Conservation (phyloP, 345 rosid species). For the Abelmoschus esculentus region DNA sequence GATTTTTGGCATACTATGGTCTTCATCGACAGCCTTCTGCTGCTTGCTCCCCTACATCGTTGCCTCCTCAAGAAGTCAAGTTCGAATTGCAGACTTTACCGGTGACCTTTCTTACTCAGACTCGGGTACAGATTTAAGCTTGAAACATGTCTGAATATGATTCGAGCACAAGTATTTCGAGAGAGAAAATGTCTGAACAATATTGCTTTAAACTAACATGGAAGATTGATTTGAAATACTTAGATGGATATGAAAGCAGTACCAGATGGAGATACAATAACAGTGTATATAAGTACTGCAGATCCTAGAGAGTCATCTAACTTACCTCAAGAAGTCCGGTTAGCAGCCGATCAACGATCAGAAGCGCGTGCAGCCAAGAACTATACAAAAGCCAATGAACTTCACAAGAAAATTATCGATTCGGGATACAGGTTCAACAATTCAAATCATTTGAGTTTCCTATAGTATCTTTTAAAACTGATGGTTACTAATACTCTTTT, state of each 20-base stretch:
- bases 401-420: conserved; percentile 53
- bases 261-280: conserved; percentile 75
- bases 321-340: conserved; percentile 52
- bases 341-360: conserved; percentile 51
- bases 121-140: background rate
- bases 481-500: background rate
- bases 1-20: conserved; percentile 71
- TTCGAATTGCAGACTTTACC: conserved; percentile 72
- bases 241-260: conserved; percentile 74
- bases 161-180: too few species aligned
- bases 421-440: conserved; percentile 55
- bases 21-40: conserved; percentile 37
- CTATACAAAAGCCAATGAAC: conserved; percentile 50
- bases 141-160: too few species aligned
- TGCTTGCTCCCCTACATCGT: conserved; percentile 30
- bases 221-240: background rate
- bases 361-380: conserved; percentile 52
- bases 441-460: background rate
- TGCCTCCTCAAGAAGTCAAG: conserved; percentile 38
- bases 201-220: background rate
- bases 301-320: conserved; percentile 54
- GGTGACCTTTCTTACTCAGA: conserved; percentile 20
- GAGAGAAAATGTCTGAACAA: too few species aligned
- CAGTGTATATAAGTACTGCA: conserved; percentile 53
- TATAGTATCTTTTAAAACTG: background rate